Evolutionary conservation across 768 basidiomycete species (phyloP).

Genomic region (Mycena kentingensis): DNA sequence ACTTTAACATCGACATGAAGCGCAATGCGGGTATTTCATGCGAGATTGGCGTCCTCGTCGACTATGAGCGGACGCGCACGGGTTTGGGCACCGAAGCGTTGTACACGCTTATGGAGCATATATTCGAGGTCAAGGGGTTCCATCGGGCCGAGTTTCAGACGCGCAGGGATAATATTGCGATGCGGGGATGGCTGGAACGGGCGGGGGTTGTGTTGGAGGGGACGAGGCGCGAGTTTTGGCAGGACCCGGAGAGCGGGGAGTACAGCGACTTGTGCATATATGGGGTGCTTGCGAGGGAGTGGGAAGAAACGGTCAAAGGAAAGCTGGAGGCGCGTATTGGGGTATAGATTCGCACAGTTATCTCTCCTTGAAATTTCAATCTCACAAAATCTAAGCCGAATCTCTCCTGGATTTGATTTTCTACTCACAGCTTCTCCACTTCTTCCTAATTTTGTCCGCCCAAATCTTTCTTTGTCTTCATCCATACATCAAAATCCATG

Average conservation of each 20-base stretch:
- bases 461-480: too few species aligned
- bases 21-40: conserved; percentile 32
- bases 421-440: too few species aligned
- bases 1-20: conserved; percentile 39
- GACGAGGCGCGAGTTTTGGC: conserved; percentile 42
- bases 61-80: conserved; percentile 37
- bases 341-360: too few species aligned
- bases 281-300: conserved; percentile 46
- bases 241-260: conserved; percentile 30
- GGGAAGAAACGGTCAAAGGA: conserved; percentile 35
- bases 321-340: conserved; percentile 10
- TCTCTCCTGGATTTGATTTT: too few species aligned
- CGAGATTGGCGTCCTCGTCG: conserved; percentile 44
- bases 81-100: conserved; percentile 48
- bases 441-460: too few species aligned
- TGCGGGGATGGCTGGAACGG: conserved; percentile 50
- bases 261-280: conserved; percentile 44
- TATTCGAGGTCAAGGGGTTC: conserved; percentile 44
- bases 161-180: conserved; percentile 40
- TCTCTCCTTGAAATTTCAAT: too few species aligned
- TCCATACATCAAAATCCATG: too few species aligned
- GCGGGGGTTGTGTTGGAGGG: conserved; percentile 42
- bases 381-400: too few species aligned
- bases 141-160: conserved; percentile 48
- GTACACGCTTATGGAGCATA: conserved; percentile 40